phyloP scores from a whole-genome alignment of 176 grass and related monocot species.

The Alloteropsis semialata region DNA sequence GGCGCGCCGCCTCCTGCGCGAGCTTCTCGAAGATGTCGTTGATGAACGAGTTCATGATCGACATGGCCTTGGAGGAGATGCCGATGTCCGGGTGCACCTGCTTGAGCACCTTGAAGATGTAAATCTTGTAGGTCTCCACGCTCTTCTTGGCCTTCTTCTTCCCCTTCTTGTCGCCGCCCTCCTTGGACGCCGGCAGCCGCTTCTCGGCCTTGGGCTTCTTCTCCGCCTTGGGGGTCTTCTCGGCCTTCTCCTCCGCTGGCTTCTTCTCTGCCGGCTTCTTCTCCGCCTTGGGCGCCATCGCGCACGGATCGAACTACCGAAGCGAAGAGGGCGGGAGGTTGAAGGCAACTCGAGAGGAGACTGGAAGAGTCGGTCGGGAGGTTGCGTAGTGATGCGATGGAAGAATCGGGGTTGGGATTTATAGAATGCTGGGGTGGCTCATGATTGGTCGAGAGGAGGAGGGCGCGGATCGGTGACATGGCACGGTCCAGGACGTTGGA shows the following conservation, averaged over 20 bases:
- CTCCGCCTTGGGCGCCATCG: slow-evolving; percentile 50
- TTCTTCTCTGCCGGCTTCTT: slow-evolving; percentile 51
- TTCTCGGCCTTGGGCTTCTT: slow-evolving; percentile 48
- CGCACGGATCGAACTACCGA: neutral
- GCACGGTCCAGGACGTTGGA: neutral
- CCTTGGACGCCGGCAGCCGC: slow-evolving; percentile 33
- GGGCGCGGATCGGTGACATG: slow-evolving; percentile 28
- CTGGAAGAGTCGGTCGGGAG: neutral
- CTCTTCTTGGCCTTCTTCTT: slow-evolving; percentile 54
- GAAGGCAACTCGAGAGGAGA: neutral
- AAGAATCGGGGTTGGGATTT: neutral
- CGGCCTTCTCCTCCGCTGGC: slow-evolving; percentile 33
- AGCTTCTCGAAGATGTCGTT: slow-evolving; percentile 72
- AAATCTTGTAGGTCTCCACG: slow-evolving; percentile 33
- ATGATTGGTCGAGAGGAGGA: slow-evolving; percentile 12
- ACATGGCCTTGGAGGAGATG: slow-evolving; percentile 48
- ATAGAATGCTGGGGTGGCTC: neutral
- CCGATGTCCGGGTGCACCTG: slow-evolving; percentile 29
- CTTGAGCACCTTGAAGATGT: slow-evolving; percentile 40
- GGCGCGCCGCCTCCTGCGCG: slow-evolving; percentile 29
- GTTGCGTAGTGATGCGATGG: neutral
- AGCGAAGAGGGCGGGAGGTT: neutral
- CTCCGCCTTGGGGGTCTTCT: slow-evolving; percentile 12
- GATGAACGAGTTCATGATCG: slow-evolving; percentile 68
- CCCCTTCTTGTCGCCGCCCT: slow-evolving; percentile 38